Evolutionary conservation across 805 yeast genomes (phyloP).

Genomic region (Wickerhamomyces mucosus): DNA sequence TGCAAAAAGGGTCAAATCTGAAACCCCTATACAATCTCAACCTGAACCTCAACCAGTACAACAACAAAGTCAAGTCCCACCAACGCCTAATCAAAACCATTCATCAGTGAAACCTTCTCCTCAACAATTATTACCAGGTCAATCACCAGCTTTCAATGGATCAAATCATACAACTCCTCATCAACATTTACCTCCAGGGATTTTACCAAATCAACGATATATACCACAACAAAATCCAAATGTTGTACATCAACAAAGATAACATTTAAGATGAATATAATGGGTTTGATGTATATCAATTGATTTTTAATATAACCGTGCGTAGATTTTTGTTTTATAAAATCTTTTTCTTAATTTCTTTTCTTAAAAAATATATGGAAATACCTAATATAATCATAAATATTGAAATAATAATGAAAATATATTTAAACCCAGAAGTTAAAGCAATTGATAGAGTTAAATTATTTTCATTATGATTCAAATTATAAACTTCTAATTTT

Average conservation of each 20-base stretch:
- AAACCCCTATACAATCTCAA: neutral
- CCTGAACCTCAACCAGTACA: slow-evolving; percentile 3
- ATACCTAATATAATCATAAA: slow-evolving; percentile 28
- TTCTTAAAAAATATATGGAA: slow-evolving; percentile 44
- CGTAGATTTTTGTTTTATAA: no score
- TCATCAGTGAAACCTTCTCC: neutral
- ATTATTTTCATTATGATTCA: slow-evolving; percentile 16
- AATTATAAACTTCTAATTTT: slow-evolving; percentile 12
- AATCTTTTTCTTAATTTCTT: slow-evolving; percentile 52
- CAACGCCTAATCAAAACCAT: neutral
- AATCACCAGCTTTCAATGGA: no score
- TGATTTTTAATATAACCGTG: no score
- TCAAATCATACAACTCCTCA: neutral
- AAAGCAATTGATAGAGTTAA: slow-evolving; percentile 16
- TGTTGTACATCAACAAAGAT: slow-evolving; percentile 1
- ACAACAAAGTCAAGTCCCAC: neutral
- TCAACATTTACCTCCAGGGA: neutral
- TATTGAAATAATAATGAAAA: slow-evolving; percentile 18
- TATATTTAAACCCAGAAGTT: slow-evolving; percentile 16
- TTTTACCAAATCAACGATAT: neutral
- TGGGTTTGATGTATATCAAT: neutral
- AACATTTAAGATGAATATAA: neutral
- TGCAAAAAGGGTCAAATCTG: slow-evolving; percentile 11
- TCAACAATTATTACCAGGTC: neutral
- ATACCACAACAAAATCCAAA: slow-evolving; percentile 1